Base-by-base conservation (phyloP, 306 rosid genomes). In the Dalbergia cochinchinensis region DNA sequence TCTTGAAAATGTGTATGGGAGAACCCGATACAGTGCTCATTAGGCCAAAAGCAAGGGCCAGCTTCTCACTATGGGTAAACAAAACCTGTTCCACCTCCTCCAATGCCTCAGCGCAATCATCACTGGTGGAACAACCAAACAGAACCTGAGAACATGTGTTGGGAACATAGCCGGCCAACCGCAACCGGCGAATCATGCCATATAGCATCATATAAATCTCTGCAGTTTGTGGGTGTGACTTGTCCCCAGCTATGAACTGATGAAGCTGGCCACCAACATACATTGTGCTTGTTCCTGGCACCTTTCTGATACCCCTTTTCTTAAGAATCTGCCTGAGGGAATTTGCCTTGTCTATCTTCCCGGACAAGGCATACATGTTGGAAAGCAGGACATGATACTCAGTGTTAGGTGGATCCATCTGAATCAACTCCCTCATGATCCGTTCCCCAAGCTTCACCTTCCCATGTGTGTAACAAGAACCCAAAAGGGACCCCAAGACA, bases 1-100 rank as follows among this genome's bases (percentile, higher is more conserved):
- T 91, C 87, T 92, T 92, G 86, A 91, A 92, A 76, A 89, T 84
- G 37, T 84, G 82, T 4, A 89, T 85, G 8, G 94, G 82, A 6
- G 91, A 85, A 74, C 93, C 84, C 5, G 76, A 35, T 78, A 79
- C 22, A 44, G 93, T 92, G 84, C 83, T 86, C 31, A 85, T 79
- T 62, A 92, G 91, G 64, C 95, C 97, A 85, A 89, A 90, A 86
- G 92, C 89, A 13, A 90, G 88, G 47, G 95, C 92, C 12, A 92
- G 78, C 82, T 92, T 92, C 86, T 92, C 97, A 85, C 95, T 89
- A 65, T 90, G 95, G 74, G 84, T 75, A 84, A 92, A 89, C 83
- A 90, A 37, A 33, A 86, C 88, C 78, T 89, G 93, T 62, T 90
- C 97, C 37, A 83, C 82, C 83, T 89, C 97, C 91, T 92, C 97